Base-by-base conservation (phyloP, 768 basidiomycete genomes). In the Cystobasidium ongulense region DNA sequence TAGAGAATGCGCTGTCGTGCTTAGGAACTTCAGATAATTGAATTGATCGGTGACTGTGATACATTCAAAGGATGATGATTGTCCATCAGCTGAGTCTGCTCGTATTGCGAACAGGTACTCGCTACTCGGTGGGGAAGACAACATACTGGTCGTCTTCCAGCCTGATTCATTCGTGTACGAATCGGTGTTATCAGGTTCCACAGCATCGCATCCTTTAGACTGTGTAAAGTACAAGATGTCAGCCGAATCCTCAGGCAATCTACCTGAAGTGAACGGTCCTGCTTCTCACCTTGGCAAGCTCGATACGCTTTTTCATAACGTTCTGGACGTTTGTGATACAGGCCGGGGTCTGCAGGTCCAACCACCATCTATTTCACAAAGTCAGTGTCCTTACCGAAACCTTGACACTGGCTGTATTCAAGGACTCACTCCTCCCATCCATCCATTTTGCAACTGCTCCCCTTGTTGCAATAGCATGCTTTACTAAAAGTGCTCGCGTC, bases 181-280 rank as follows among this genome's bases (percentile, higher is more conserved):
- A 31, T 71, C 68, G 8, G 50, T 59, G 43, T 71, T 71, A 53
- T 71, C 68, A 3, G 54, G 53, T 38, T 71, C 68, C 29, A 71
- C 53, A n/a, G 68, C 68, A 36, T 71, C 68, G 31, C 68, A 71
- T 3, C 68, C 68, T 71, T 71, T 71, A 18, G 50, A 2, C 68
- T 71, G 35, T 70, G 3, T 7, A 29, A 52, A 27, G 8, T 8
- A 38, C 33, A 15, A 35, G 64, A 36, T 7, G 7, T 36, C 5
- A 25, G 52, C 15, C 35, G 36, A 15, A 29, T 4, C 39, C 39
- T 66, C 64, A 66, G 43, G 5, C 18, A 57, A 5, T 36, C 7
- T 25, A n/a, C 23, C 31, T 8, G 61, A 7, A 36, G 5, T 21
- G 11, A 8, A 10, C 36, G 27, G 63, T 8, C 15, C 18, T 36